Evolutionary conservation across 768 basidiomycete species (phyloP), one percentile per base, ranked within the genome.

Genomic region (Mycena metata): DNA sequence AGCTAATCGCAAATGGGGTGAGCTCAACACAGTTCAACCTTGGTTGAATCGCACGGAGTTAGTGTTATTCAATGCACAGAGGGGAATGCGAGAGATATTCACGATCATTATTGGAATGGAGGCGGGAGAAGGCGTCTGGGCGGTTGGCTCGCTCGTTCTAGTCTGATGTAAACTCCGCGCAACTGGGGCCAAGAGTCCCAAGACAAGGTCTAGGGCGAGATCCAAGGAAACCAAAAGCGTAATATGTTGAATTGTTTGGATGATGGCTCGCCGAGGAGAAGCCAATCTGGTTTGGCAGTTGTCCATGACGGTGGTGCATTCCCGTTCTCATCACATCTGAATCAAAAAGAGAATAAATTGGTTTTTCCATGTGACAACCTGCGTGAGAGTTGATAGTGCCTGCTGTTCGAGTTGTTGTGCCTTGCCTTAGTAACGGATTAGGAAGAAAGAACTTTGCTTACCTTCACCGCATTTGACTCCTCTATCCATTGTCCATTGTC

Each of bases 341-440:
- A 9, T 55, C 36, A 19, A 60, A n/a, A 36, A 50, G 15, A 9
- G 35, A 39, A 50, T 39, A 39, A 39, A 50, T 39, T 60, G 36
- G 15, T 16, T 15, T 47, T 6, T 30, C 30, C 47, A 39, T 60
- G 47, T 49, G 46, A 50, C 21, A 30, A 26, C 35, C 19, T 36
- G 46, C 59, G 59, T 60, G 59, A 21, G 59, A 60, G 15, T 21
- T 49, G 59, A 60, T 60, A 60, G 59, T 60, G 19, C 59, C 59
- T 30, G 6, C 30, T n/a, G n/a, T 30, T 30, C 30, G 6, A 30
- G 30, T 59, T 39, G 36, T 60, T 35, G 47, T 17, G 33, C 33
- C 39, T 45, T 30, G 30, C 30, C 30, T 30, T 30, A 30, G 58
- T 35, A 59, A 17, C 3, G n/a, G 47, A 33, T 11, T 17, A 56